These are phyloP conservation scores for Inonotus hispidus DNA, from an alignment of 1,284 basidiomycete genomes.

Conservation along the genomic window DNA sequence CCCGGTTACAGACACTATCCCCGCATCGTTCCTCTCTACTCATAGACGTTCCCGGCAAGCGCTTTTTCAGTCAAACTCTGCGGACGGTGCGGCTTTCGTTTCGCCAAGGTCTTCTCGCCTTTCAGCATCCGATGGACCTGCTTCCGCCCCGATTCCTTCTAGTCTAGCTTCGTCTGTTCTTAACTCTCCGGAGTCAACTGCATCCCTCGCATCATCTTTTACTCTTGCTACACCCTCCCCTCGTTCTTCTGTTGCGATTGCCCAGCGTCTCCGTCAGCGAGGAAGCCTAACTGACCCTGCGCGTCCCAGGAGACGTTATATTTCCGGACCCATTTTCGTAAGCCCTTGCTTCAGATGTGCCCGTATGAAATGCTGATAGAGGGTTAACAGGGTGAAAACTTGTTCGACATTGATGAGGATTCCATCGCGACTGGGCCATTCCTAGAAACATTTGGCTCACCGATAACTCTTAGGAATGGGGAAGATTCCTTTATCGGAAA, in stretches of 20 bases:
- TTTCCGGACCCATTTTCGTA: constrained; percentile 27
- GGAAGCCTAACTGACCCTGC: constrained; percentile 71
- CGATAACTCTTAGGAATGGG: constrained; percentile 23
- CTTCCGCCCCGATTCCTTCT: constrained; percentile 24
- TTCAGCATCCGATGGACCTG: constrained; percentile 3
- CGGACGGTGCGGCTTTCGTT: constrained; percentile 26
- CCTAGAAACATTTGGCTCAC: constrained; percentile 36
- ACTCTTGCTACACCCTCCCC: constrained; percentile 61
- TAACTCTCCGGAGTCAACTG: constrained; percentile 20
- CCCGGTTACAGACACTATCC: constrained; percentile 43
- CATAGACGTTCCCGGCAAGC: constrained; percentile 54
- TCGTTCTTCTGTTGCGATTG: constrained; percentile 49
- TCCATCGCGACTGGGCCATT: constrained; percentile 38
- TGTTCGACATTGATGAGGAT: constrained; percentile 72
- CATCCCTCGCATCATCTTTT: constrained; percentile 20
- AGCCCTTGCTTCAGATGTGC: not conserved
- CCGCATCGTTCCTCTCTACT: constrained; percentile 54
- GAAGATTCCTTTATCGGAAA: not conserved
- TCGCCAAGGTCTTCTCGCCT: constrained; percentile 24
- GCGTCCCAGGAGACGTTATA: constrained; percentile 52
- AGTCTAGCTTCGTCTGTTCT: constrained; percentile 15
- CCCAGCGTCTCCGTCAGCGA: constrained; percentile 47
- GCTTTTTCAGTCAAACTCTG: constrained; percentile 38
- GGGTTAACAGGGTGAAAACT: constrained; percentile 15
- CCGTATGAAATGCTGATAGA: not conserved